Percentiles rank a stretch among this genome's conserved stretches.
Conservation (phyloP, 495 filamentous ascomycete genomes). For the Evansstolkia leycettana region DNA sequence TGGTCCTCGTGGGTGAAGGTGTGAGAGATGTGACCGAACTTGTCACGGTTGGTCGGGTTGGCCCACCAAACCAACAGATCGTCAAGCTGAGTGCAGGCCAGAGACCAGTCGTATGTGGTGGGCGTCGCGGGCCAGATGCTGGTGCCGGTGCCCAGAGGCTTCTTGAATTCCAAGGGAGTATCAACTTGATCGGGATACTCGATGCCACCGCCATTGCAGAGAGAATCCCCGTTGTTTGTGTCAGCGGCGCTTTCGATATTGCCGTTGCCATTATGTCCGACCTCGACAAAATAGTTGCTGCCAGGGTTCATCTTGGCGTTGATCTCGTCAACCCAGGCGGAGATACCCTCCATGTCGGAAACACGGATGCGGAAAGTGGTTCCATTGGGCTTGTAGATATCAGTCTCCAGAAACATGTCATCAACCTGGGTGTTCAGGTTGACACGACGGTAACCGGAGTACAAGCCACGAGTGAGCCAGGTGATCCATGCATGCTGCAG, state of each 20-base stretch:
- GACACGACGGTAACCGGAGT: constrained; percentile 42
- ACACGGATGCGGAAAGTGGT: constrained; percentile 38
- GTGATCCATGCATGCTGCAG: constrained; percentile 54
- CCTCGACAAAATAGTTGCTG: constrained; percentile 42
- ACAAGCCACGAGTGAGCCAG: constrained; percentile 46
- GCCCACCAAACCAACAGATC: constrained; percentile 38
- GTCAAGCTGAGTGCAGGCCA: constrained; percentile 35
- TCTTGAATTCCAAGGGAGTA: constrained; percentile 42
- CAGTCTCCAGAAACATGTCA: constrained; percentile 47
- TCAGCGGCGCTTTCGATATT: constrained; percentile 38
- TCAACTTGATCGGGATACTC: constrained; percentile 26
- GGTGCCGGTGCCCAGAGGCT: constrained; percentile 43
- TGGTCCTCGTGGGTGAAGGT: constrained; percentile 50
- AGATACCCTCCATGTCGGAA: constrained; percentile 35
- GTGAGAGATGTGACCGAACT: constrained; percentile 46
- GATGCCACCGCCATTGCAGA: constrained; percentile 24
- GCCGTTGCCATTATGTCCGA: constrained; percentile 51
- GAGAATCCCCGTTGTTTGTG: constrained; percentile 15
- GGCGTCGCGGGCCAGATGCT: constrained; percentile 40
- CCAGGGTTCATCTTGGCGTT: constrained; percentile 42
- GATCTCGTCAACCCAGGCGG: constrained; percentile 35
- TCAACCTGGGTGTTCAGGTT: constrained; percentile 52
- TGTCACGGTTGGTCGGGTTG: constrained; percentile 32
- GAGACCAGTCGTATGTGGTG: constrained; percentile 34
- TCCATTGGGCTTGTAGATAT: constrained; percentile 36